These are phyloP conservation scores for Wickerhamiella siamensis DNA, from an alignment of 805 yeast species.

Conservation along the genomic window DNA sequence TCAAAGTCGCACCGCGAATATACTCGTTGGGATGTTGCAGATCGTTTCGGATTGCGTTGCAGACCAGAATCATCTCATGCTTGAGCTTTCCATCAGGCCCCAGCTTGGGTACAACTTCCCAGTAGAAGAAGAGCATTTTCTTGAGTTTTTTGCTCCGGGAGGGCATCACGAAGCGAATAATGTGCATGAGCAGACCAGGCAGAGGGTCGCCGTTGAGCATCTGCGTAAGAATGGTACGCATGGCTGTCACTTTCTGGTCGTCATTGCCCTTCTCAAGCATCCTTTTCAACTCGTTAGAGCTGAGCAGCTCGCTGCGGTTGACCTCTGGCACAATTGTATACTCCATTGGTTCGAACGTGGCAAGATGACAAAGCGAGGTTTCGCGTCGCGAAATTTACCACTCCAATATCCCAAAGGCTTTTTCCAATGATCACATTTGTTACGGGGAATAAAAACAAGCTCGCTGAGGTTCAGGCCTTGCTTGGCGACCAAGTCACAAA, in stretches of 20 bases:
- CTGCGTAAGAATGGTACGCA: slow-evolving; percentile 72
- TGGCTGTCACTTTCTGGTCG: slow-evolving; percentile 72
- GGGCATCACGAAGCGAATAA: slow-evolving; percentile 95
- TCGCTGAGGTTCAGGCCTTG: slow-evolving; percentile 70
- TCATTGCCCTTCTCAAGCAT: slow-evolving; percentile 81
- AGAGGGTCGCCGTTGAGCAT: slow-evolving; percentile 87
- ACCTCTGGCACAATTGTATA: slow-evolving; percentile 1
- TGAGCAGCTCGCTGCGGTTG: slow-evolving; percentile 22
- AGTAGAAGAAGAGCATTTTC: slow-evolving; percentile 83
- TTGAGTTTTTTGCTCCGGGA: slow-evolving; percentile 80
- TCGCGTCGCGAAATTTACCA: neutral
- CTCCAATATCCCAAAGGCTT: too few relatives aligned
- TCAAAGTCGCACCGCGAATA: slow-evolving; percentile 85
- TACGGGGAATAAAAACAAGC: slow-evolving; percentile 80
- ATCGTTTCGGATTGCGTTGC: slow-evolving; percentile 95
- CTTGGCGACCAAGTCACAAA: slow-evolving; percentile 41
- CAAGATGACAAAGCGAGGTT: slow-evolving; percentile 1
- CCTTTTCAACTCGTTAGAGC: slow-evolving; percentile 56
- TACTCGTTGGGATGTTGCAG: slow-evolving; percentile 96
- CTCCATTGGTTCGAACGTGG: slow-evolving; percentile 1
- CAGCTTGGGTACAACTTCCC: slow-evolving; percentile 94
- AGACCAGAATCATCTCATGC: slow-evolving; percentile 96
- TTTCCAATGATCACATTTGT: slow-evolving; percentile 51
- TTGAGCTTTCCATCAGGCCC: slow-evolving; percentile 80
- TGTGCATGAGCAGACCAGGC: slow-evolving; percentile 90